Evolutionary conservation across 2,329 filamentous ascomycete species (phyloP), one percentile per base, ranked within the genome.

Genomic region (Reticulascus tulasneorum): DNA sequence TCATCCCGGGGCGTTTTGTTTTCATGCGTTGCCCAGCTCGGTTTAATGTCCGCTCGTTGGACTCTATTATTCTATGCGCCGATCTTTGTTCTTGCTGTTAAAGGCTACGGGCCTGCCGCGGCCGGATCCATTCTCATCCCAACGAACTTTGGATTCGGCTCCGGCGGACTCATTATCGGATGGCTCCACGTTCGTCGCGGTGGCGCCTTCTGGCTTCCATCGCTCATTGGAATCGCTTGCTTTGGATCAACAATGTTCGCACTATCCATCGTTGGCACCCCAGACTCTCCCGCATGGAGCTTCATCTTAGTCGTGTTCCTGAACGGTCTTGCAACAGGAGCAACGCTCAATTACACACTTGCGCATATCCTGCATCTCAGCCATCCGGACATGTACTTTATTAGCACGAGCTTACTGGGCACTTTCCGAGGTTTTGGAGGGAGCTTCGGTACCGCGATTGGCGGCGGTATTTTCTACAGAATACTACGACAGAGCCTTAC

Each of bases 371-470:
- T 94, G 5, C 84, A 93, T 54, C 67, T 91, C 6, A 84, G 82
- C 1, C 65, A 67, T 0, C 68, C 75, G 1, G 69, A 76, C 7
- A 77, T 79, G 1, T 84, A 90, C 50, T 88, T 85, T 51, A 78
- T 93, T 32, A 78, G 84, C 4, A 87, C 83, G 1, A 84, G 85
- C 10, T 66, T 94, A 26, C 62, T 91, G 5, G 78, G 82, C 19
- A 94, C 86, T 1, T 91, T 91, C 60, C 75, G 88, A 5, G 85
- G 85, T 6, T 90, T 93, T 45, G 84, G 85, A 0, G 86, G 86
- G 11, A 84, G 79, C 33, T 93, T 94, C 49, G 86, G 87, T 4
- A 84, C 82, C 2, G 79, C 86, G 0, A 83, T 91, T 30, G 85
- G 86, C 3, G 86, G 87, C 4, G 87, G 87, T 0, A 67, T 86